A percentile compares a stretch with the other conserved stretches of the same genome.
These are phyloP conservation scores for Apiospora saccharicola DNA, from an alignment of 2,329 filamentous ascomycete genomes.

Conservation along the genomic window DNA sequence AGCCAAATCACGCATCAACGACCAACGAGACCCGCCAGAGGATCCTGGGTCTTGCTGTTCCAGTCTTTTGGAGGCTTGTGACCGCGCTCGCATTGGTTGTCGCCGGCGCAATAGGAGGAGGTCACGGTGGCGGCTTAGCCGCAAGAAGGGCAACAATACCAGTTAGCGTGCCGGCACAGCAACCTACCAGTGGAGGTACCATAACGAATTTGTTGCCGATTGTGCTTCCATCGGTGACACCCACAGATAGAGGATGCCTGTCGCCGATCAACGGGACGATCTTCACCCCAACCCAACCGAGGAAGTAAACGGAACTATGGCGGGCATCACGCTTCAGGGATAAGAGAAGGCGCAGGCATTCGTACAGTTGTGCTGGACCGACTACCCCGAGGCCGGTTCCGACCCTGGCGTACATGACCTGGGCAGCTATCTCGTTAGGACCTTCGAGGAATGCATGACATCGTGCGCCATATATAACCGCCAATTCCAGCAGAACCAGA, in stretches of 20 bases:
- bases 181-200: background rate
- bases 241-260: too few relatives aligned
- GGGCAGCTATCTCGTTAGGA: slow-evolving; percentile 35
- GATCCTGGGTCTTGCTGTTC: slow-evolving; percentile 36
- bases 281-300: too few relatives aligned
- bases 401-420: slow-evolving; percentile 29
- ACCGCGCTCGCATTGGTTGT: slow-evolving; percentile 34
- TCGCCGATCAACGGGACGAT: too few relatives aligned
- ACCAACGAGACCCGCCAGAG: background rate
- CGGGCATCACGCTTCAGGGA: background rate
- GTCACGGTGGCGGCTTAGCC: background rate
- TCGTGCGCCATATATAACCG: slow-evolving; percentile 39
- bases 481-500: background rate
- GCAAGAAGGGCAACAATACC: background rate
- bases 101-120: slow-evolving; percentile 31
- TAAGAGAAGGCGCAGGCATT: background rate
- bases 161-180: background rate
- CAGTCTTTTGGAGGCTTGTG: slow-evolving; percentile 36
- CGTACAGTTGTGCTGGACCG: background rate
- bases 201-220: too few relatives aligned
- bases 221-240: too few relatives aligned
- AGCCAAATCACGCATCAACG: background rate
- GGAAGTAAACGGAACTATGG: too few relatives aligned
- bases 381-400: background rate
- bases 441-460: slow-evolving; percentile 38